Base-by-base conservation (phyloP, 2,329 filamentous ascomycete species). In the Emmonsiellopsis sp. region DNA sequence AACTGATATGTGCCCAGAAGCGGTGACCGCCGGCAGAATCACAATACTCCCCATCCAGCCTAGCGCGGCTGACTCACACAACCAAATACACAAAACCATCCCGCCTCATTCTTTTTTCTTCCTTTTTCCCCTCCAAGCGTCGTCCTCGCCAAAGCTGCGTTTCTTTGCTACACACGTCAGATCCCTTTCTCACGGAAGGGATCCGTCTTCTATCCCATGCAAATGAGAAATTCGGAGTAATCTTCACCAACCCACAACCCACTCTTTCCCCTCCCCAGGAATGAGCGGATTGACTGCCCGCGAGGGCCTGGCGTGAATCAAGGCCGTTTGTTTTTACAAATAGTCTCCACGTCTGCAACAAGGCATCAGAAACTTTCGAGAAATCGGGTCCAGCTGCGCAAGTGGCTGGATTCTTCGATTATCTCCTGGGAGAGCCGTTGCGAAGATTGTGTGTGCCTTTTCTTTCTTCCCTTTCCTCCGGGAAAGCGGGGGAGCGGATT, bases 191-290 rank as follows among this genome's bases (percentile, higher is more conserved):
- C 58, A 47, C 45, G 30, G 9, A 10, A 11, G 13, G 42, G 10
- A n/a, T 54, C 51, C 57, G 51, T 60, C 49, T 48, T 52, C 52
- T 55, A 55, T 44, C 54, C 56, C 58, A 72, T 75, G 88, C 89
- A 91, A 89, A 89, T 91, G 88, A 89, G 88, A 93, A 93, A 93
- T 92, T 93, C 88, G 88, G 89, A 93, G 89, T 87, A 93, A 84
- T 91, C 87, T 91, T 89, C 87, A 89, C 20, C 20, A 67, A 57
- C 58, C 54, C 52, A 56, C 61, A 60, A 56, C 70, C 74, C 68
- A 70, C 72, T 73, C 68, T 67, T 70, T 66, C 67, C 49, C 30
- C 32, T 40, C 67, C 8, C n/a, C 15, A 15, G 16, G 7, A 31
- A 31, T 38, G 40, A 67, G 66, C 72, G 71, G 68, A 70, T 69